These are phyloP conservation scores for Stephanodiscus triporus DNA, from an alignment of 108 stramenopile genomes.

Conservation along the genomic window DNA sequence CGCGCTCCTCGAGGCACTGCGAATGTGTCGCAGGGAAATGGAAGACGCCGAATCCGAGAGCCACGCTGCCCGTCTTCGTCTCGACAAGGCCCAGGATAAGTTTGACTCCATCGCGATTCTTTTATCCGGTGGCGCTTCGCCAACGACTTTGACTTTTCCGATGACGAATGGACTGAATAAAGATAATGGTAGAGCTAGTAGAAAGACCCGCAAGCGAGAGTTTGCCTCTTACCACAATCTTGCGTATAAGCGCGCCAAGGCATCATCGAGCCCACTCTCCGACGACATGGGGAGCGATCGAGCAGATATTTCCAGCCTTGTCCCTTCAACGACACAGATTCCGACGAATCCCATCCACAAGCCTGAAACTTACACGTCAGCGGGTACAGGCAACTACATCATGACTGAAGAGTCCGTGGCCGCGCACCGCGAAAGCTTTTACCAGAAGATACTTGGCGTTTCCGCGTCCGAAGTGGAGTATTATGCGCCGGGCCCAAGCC, in stretches of 20 bases:
- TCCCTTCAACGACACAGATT: conserved; percentile 2
- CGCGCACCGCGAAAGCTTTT: conserved; percentile 22
- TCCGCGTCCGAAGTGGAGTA: conserved; percentile 8
- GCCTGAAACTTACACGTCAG: conserved; percentile 15
- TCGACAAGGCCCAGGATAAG: conserved; percentile 14
- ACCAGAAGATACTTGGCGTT: conserved; percentile 9
- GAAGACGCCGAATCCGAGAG: conserved; percentile 16
- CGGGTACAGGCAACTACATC: background rate
- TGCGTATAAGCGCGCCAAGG: background rate
- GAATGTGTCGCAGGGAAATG: conserved; percentile 23
- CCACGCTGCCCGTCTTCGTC: conserved; percentile 3
- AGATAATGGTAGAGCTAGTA: background rate
- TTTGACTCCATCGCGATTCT: conserved; percentile 9
- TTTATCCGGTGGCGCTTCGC: conserved; percentile 16
- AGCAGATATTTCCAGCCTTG: background rate
- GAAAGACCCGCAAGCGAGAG: background rate
- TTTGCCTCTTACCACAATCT: background rate
- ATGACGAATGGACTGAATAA: background rate
- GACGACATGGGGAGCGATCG: background rate
- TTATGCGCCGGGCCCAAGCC: conserved; percentile 12
- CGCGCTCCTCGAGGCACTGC: conserved; percentile 25
- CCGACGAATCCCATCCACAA: conserved; percentile 30
- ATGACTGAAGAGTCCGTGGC: conserved; percentile 9
- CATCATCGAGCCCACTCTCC: background rate
- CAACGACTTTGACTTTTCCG: background rate